Evolutionary conservation across 2,329 filamentous ascomycete genomes (phyloP).

Genomic region (Fusarium begoniae): DNA sequence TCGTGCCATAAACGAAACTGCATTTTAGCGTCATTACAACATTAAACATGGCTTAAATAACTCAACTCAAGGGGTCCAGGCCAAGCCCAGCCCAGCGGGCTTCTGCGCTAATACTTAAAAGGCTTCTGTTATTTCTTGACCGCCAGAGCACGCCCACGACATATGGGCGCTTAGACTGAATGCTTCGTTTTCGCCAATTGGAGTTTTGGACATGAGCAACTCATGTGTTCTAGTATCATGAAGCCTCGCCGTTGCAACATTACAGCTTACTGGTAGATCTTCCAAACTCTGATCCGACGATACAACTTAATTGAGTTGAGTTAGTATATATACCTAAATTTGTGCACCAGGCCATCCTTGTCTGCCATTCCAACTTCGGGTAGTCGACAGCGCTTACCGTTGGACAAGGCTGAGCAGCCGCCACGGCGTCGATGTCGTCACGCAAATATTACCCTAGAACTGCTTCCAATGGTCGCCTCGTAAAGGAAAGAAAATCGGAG

Average conservation of each 20-base stretch:
- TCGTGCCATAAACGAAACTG: neutral
- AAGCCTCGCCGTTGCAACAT: neutral
- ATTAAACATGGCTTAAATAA: slow-evolving; percentile 22
- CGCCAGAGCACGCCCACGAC: neutral
- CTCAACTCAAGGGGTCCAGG: slow-evolving; percentile 26
- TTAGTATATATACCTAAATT: neutral
- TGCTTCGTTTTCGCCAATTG: neutral
- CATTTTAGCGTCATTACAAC: slow-evolving; percentile 7
- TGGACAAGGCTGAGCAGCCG: slow-evolving; percentile 35
- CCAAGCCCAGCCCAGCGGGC: slow-evolving; percentile 11
- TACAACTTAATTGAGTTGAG: neutral
- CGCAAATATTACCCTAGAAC: neutral
- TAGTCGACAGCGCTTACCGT: neutral
- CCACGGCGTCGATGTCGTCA: slow-evolving; percentile 25
- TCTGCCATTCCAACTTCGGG: neutral
- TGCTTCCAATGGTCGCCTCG: neutral
- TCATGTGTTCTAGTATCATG: neutral
- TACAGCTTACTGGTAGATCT: slow-evolving; percentile 1
- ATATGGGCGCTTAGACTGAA: neutral
- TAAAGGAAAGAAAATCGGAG: slow-evolving; percentile 2
- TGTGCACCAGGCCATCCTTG: neutral
- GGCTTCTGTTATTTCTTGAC: slow-evolving; percentile 20
- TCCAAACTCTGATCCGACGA: slow-evolving; percentile 1
- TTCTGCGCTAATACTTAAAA: slow-evolving; percentile 12
- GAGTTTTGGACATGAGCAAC: neutral